Evolutionary conservation across 108 stramenopile genomes (phyloP).

Genomic region (Aurantiochytrium sp.): DNA sequence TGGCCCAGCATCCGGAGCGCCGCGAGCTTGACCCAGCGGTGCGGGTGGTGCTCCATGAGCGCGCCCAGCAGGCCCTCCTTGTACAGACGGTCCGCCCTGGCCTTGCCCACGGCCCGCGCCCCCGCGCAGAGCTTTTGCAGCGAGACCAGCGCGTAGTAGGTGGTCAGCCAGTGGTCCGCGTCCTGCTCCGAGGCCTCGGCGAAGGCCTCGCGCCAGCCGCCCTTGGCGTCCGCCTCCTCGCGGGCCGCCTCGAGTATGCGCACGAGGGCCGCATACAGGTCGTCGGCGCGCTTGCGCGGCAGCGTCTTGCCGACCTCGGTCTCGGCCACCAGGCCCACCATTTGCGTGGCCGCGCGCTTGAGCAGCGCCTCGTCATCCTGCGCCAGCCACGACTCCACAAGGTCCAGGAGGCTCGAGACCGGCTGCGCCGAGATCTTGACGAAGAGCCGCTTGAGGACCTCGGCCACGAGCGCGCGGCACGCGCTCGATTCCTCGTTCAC

Average conservation of each 20-base stretch:
- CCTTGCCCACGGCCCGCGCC: not conserved
- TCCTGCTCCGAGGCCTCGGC: not conserved
- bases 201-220: conserved; percentile 16
- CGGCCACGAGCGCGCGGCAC: not conserved
- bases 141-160: not conserved
- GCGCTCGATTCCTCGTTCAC: not conserved
- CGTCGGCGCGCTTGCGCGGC: not conserved
- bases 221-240: not conserved
- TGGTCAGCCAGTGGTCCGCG: not conserved
- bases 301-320: not conserved
- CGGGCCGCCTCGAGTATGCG: not conserved
- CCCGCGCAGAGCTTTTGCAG: not conserved
- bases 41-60: not conserved
- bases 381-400: not conserved
- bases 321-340: not conserved
- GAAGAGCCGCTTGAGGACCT: not conserved
- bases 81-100: not conserved
- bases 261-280: not conserved
- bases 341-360: not conserved
- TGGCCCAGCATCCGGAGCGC: not conserved
- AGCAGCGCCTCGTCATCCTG: not conserved
- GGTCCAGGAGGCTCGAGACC: not conserved
- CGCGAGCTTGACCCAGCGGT: not conserved
- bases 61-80: not conserved
- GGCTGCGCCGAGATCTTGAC: not conserved